phyloP scores from a whole-genome alignment of 2,329 filamentous ascomycete species.

The Incumbomyces lentus region DNA sequence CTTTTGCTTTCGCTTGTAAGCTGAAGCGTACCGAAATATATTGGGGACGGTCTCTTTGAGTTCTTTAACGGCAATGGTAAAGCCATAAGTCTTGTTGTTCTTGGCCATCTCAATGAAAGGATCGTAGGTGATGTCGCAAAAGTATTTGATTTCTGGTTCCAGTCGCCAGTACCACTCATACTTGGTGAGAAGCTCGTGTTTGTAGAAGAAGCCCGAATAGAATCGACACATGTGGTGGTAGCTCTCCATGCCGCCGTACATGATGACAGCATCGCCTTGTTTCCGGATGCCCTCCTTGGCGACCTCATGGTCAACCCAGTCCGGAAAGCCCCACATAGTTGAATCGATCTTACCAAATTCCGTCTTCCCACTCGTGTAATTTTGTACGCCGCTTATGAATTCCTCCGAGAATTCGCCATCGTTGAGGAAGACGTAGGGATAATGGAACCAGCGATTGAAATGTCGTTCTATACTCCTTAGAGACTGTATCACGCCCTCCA shows the following conservation, averaged over 20 bases:
- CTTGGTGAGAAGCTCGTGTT: conserved; percentile 85
- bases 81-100: conserved; percentile 93
- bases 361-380: conserved; percentile 77
- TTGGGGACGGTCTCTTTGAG: conserved; percentile 95
- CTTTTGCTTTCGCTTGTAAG: conserved; percentile 89
- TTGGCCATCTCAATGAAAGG: conserved; percentile 93
- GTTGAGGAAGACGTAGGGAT: conserved; percentile 96
- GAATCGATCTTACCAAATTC: conserved; percentile 91
- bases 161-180: conserved; percentile 99
- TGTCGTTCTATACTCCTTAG: conserved; percentile 96
- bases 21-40: conserved; percentile 96
- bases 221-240: conserved; percentile 99
- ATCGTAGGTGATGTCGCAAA: conserved; percentile 98
- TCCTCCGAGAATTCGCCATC: conserved; percentile 92
- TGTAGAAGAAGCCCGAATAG: conserved; percentile 99
- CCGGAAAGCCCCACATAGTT: conserved; percentile 90
- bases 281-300: conserved; percentile 93
- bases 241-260: conserved; percentile 98
- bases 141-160: conserved; percentile 99
- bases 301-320: conserved; percentile 90
- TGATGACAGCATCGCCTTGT: conserved; percentile 93
- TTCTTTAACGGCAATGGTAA: conserved; percentile 97
- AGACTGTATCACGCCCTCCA: conserved; percentile 91
- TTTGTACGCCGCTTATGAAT: conserved; percentile 78
- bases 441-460: conserved; percentile 98